Percentiles rank a stretch among this genome's conserved stretches.
phyloP scores from a whole-genome alignment of 2,329 filamentous ascomycete species.

The Monilinia polystroma region DNA sequence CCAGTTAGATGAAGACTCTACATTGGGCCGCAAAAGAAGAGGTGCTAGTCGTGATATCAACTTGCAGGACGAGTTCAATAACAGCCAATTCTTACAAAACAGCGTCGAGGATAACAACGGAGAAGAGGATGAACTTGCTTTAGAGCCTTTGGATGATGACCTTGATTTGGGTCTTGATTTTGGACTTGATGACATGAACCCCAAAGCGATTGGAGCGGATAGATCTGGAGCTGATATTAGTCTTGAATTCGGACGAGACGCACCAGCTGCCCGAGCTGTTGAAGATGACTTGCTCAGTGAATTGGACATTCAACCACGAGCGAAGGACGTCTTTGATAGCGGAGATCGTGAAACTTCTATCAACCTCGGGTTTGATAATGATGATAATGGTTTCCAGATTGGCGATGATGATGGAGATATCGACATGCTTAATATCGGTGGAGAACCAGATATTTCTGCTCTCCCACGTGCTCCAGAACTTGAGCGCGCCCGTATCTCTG shows the following conservation, averaged over 20 bases:
- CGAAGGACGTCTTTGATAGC: slow-evolving; percentile 53
- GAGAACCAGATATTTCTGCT: slow-evolving; percentile 54
- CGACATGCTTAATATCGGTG: slow-evolving; percentile 59
- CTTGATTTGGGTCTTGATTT: slow-evolving; percentile 74
- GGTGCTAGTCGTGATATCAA: slow-evolving; percentile 65
- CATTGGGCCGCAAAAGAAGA: slow-evolving; percentile 57
- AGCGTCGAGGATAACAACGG: slow-evolving; percentile 47
- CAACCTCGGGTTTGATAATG: slow-evolving; percentile 50
- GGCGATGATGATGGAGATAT: slow-evolving; percentile 63
- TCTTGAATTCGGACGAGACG: slow-evolving; percentile 89
- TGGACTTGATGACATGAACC: slow-evolving; percentile 43
- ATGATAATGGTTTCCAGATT: slow-evolving; percentile 56
- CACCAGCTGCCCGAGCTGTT: slow-evolving; percentile 62
- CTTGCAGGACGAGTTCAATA: slow-evolving; percentile 65
- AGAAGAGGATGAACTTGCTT: slow-evolving; percentile 56
- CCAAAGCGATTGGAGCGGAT: slow-evolving; percentile 31
- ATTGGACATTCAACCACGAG: slow-evolving; percentile 55
- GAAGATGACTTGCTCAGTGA: slow-evolving; percentile 69
- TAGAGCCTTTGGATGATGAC: slow-evolving; percentile 61
- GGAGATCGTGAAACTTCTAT: slow-evolving; percentile 54
- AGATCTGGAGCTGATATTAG: slow-evolving; percentile 51
- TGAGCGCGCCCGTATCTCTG: slow-evolving; percentile 61
- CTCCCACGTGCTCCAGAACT: slow-evolving; percentile 51
- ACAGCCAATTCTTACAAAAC: slow-evolving; percentile 78
- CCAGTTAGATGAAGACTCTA: slow-evolving; percentile 63